These are phyloP conservation scores for Cordyceps cicadae DNA, from an alignment of 2,329 filamentous ascomycete species.

Conservation along the genomic window DNA sequence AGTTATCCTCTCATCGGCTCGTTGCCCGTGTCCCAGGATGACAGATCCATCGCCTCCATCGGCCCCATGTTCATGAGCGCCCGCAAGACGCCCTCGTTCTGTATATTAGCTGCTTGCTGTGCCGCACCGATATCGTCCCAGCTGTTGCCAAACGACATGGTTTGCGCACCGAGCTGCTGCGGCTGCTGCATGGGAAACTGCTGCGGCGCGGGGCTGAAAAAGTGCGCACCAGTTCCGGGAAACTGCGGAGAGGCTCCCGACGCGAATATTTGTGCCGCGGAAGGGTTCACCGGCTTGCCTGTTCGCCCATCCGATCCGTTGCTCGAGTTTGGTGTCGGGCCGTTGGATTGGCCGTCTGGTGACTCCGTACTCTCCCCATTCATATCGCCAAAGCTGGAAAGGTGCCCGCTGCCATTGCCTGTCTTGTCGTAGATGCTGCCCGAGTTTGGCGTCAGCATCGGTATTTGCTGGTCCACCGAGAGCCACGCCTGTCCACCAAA, in stretches of 20 bases:
- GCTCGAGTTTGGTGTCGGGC: slow-evolving; percentile 54
- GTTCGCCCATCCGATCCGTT: slow-evolving; percentile 17
- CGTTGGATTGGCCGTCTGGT: slow-evolving; percentile 42
- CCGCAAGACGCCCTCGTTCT: slow-evolving; percentile 46
- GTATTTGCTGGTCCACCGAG: slow-evolving; percentile 30
- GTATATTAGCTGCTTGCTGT: slow-evolving; percentile 21
- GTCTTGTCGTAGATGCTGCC: slow-evolving; percentile 27
- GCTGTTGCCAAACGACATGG: slow-evolving; percentile 21
- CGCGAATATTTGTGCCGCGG: not conserved
- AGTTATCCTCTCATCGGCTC: slow-evolving; percentile 11
- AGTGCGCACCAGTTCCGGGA: not conserved
- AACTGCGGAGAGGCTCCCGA: slow-evolving; percentile 3
- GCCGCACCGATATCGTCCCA: slow-evolving; percentile 33
- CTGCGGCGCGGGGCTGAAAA: slow-evolving; percentile 1
- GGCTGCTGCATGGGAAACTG: slow-evolving; percentile 1
- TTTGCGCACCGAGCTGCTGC: not conserved
- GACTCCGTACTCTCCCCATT: slow-evolving; percentile 41
- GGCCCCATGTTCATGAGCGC: slow-evolving; percentile 51
- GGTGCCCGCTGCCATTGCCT: slow-evolving; percentile 19
- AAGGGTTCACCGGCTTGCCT: not conserved
- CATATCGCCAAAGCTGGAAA: slow-evolving; percentile 35
- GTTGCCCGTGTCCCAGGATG: slow-evolving; percentile 33
- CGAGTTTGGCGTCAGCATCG: slow-evolving; percentile 28
- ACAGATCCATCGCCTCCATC: slow-evolving; percentile 53
- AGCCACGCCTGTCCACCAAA: slow-evolving; percentile 31